Evolutionary conservation across 2,329 filamentous ascomycete genomes (phyloP).

Genomic region (Elsinoe australis): DNA sequence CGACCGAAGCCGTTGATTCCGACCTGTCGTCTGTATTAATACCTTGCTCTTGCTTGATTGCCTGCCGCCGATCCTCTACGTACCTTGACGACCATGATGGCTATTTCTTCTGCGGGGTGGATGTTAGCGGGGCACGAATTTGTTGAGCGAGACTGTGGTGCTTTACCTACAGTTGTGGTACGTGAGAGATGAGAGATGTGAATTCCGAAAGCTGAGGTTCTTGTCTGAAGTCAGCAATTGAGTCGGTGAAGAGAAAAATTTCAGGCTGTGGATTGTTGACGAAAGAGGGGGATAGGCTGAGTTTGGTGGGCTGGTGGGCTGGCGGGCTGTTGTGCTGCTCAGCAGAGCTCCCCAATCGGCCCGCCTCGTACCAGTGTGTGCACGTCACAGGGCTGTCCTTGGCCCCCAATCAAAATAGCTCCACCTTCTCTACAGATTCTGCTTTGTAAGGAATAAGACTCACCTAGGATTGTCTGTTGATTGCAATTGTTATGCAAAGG

Average conservation of each 20-base stretch:
- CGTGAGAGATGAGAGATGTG: slow-evolving; percentile 3
- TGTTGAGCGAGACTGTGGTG: slow-evolving; percentile 1
- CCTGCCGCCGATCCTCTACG: slow-evolving; percentile 20
- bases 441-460: slow-evolving; percentile 4
- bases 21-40: slow-evolving; percentile 53
- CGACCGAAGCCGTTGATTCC: slow-evolving; percentile 99
- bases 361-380: neutral
- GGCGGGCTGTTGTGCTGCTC: neutral
- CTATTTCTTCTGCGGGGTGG: slow-evolving; percentile 20
- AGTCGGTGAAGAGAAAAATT: slow-evolving; percentile 16
- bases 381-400: neutral
- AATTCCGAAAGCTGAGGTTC: slow-evolving; percentile 4
- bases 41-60: neutral
- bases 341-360: slow-evolving; percentile 3
- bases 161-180: slow-evolving; percentile 1
- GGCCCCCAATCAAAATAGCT: slow-evolving; percentile 8
- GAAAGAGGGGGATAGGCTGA: slow-evolving; percentile 13
- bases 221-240: slow-evolving; percentile 8
- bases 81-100: slow-evolving; percentile 43
- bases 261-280: slow-evolving; percentile 12
- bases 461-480: slow-evolving; percentile 3
- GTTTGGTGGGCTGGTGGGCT: slow-evolving; percentile 5
- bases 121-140: slow-evolving; percentile 19
- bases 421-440: neutral
- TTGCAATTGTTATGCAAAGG: slow-evolving; percentile 1